phyloP scores from a whole-genome alignment of 768 basidiomycete species.

The Suillus brevipes region DNA sequence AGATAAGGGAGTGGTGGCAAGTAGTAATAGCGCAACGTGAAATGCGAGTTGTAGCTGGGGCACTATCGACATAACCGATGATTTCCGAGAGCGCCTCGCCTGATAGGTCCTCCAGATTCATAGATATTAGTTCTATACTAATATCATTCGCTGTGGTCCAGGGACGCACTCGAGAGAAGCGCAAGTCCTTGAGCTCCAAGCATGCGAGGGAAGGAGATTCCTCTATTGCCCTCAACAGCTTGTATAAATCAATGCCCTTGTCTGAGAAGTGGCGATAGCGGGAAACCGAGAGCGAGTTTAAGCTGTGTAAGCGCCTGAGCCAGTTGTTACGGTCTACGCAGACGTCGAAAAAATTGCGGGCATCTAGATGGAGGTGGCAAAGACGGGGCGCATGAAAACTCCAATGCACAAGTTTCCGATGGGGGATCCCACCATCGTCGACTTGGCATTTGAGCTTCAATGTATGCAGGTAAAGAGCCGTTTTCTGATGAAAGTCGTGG shows the following conservation, averaged over 20 bases:
- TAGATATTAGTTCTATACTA: background rate
- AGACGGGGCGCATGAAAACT: conserved; percentile 5
- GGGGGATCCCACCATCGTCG: conserved; percentile 4
- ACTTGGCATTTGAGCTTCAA: conserved; percentile 8
- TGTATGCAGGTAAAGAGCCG: background rate
- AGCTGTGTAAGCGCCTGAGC: background rate
- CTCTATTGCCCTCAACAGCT: background rate
- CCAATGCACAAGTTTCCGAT: background rate
- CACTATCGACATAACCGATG: conserved; percentile 2
- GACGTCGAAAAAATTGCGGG: conserved; percentile 2
- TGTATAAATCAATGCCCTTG: conserved; percentile 4
- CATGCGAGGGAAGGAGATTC: background rate
- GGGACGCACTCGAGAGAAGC: conserved; percentile 5
- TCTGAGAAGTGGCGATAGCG: background rate
- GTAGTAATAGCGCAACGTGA: conserved; percentile 1
- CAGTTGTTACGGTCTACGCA: conserved; percentile 7
- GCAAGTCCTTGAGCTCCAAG: conserved; percentile 4
- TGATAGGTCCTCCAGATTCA: conserved; percentile 3
- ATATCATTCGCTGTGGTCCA: conserved; percentile 2
- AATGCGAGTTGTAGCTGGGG: background rate
- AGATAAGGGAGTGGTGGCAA: conserved; percentile 1
- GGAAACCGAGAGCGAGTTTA: background rate
- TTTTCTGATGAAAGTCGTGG: background rate
- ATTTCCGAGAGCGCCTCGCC: conserved; percentile 6
- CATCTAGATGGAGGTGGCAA: conserved; percentile 2